Evolutionary conservation across 805 yeast species (phyloP), one percentile per base, ranked within the genome.

Genomic region (Ogataea naganishii): DNA sequence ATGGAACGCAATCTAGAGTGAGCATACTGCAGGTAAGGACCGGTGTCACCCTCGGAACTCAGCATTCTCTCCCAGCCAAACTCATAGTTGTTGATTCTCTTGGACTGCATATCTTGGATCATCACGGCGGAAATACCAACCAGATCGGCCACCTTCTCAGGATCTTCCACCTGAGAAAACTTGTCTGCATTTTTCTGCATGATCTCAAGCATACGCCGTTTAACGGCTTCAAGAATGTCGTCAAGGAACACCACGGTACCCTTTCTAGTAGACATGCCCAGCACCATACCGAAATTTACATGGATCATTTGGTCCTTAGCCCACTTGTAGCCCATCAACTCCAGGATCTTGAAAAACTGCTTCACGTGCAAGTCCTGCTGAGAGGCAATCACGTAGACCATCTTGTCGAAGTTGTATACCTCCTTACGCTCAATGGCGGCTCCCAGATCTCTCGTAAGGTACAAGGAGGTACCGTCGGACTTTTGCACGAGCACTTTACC

Each of bases 171-270:
- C 62, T 85, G 95, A 8, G 89, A 79, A 53, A 86, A 92, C 61
- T 92, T 92, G 43, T 68, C 78, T 56, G 79, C 85, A 58, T 89
- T 92, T 62, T 77, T 77, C 62, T 80, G 75, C 97, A 92, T 92
- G 33, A 92, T 96, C 45, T 84, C 92, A 53, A 86, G 94, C 95
- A 92, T 92, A 49, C 83, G 74, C 33, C 81, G 84, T 62, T 82
- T 82, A 36, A 96, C 86, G 58, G 85, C 95, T 60, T 89, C 92
- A 45, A 92, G 67, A 45, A 92, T 92, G 49, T 75, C 80, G 59
- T 92, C 96, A 49, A 92, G 70, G 70, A 92, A 92, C n/a, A 92
- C 97, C 39, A 92, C 99, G 20, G 95, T 92, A 44, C 99, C 99
- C 60, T 78, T 83, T 66, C 99, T 79, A 35, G 98, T 92, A 17